These are phyloP conservation scores for Bipolaris sorokiniana DNA, from an alignment of 2,329 filamentous ascomycete genomes.

Conservation along the genomic window DNA sequence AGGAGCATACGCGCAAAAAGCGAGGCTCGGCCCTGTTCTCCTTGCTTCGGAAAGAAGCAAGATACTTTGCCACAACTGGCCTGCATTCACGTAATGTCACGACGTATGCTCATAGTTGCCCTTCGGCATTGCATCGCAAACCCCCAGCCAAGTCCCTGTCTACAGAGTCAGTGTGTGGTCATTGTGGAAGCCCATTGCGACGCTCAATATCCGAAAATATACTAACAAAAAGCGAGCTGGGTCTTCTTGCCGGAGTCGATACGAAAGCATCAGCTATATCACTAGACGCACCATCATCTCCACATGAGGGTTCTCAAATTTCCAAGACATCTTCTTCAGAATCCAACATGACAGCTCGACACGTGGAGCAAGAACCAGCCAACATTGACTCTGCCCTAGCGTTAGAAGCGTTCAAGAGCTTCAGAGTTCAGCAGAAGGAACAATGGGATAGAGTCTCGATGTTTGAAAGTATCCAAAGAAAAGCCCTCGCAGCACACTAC, in stretches of 20 bases:
- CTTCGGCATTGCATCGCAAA: slow-evolving; percentile 32
- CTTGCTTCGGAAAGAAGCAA: slow-evolving; percentile 42
- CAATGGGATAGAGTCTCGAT: slow-evolving; percentile 38
- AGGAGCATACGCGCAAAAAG: slow-evolving; percentile 31
- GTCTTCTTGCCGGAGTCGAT: slow-evolving; percentile 27
- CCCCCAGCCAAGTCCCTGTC: slow-evolving; percentile 33
- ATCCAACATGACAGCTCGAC: slow-evolving; percentile 15
- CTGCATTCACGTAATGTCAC: slow-evolving; percentile 21
- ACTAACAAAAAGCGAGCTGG: slow-evolving; percentile 48
- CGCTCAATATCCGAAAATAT: slow-evolving; percentile 48
- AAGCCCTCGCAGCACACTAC: slow-evolving; percentile 37
- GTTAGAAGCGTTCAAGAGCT: slow-evolving; percentile 35
- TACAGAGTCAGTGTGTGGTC: slow-evolving; percentile 41
- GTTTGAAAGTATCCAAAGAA: slow-evolving; percentile 44
- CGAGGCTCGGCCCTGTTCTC: slow-evolving; percentile 40
- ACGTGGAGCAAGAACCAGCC: slow-evolving; percentile 23
- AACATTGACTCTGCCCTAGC: slow-evolving; percentile 31
- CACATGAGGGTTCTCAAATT: slow-evolving; percentile 9
- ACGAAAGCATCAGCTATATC: slow-evolving; percentile 23
- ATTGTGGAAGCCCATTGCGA: slow-evolving; percentile 51
- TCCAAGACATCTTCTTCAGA: slow-evolving; percentile 15
- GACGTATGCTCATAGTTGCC: slow-evolving; percentile 28
- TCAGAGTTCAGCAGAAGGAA: slow-evolving; percentile 38
- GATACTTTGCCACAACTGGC: slow-evolving; percentile 24
- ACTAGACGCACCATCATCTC: slow-evolving; percentile 26